phyloP scores from a whole-genome alignment of 2,329 filamentous ascomycete genomes.

The Ceratocystiopsis minuta region DNA sequence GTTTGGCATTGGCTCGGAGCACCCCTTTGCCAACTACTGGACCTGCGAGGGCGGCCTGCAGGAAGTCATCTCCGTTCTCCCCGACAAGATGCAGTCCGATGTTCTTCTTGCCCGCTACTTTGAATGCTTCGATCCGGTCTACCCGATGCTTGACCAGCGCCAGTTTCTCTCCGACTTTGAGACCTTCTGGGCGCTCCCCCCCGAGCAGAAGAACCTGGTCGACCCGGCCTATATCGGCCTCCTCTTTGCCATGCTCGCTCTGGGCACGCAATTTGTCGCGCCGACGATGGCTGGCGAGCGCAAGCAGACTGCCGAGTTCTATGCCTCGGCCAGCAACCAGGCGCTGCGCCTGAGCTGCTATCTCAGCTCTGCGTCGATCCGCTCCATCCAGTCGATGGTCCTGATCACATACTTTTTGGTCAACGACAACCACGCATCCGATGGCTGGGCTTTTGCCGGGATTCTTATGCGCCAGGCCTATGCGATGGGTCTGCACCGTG shows the following conservation, averaged over 20 bases:
- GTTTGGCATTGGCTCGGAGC: conserved; percentile 63
- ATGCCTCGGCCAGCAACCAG: conserved; percentile 64
- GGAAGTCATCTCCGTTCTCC: conserved; percentile 59
- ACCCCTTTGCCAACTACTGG: conserved; percentile 74
- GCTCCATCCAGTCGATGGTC: conserved; percentile 64
- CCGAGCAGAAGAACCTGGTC: conserved; percentile 36
- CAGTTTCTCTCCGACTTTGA: conserved; percentile 66
- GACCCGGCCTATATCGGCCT: conserved; percentile 56
- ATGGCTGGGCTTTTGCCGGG: conserved; percentile 68
- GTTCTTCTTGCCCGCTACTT: conserved; percentile 47
- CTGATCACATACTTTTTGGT: conserved; percentile 71
- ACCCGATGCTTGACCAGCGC: conserved; percentile 61
- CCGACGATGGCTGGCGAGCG: conserved; percentile 39
- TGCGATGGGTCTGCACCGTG: conserved; percentile 63
- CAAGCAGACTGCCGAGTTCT: conserved; percentile 64
- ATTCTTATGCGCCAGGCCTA: conserved; percentile 63
- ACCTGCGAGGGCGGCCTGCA: conserved; percentile 57
- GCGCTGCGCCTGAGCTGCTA: conserved; percentile 59
- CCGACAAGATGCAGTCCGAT: conserved; percentile 58
- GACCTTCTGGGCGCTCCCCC: conserved; percentile 50
- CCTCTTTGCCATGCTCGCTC: conserved; percentile 58
- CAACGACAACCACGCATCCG: conserved; percentile 70
- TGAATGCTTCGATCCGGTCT: conserved; percentile 60
- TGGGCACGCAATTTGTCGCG: conserved; percentile 62
- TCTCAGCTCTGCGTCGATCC: conserved; percentile 53